Conservation (phyloP, 768 basidiomycete genomes). For the Termitomyces sp. region DNA sequence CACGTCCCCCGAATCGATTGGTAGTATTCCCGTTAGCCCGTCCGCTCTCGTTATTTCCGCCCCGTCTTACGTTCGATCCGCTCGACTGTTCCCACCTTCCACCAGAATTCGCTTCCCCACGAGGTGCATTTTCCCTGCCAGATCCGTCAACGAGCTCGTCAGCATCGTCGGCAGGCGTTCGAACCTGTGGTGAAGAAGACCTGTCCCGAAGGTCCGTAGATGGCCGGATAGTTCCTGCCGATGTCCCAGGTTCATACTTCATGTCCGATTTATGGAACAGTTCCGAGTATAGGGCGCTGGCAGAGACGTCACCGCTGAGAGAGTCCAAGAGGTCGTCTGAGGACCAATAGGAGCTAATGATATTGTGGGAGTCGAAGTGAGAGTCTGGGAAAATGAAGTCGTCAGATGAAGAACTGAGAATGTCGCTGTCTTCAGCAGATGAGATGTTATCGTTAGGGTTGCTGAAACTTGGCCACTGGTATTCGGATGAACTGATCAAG, state of each 20-base stretch:
- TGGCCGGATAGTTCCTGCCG: constrained; percentile 39
- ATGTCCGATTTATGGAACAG: constrained; percentile 16
- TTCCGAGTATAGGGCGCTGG: constrained; percentile 10
- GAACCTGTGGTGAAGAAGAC: background rate
- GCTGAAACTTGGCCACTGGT: constrained; percentile 13
- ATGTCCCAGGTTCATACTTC: constrained; percentile 39
- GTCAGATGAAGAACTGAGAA: constrained; percentile 21
- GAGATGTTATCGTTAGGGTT: constrained; percentile 15
- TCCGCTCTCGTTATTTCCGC: constrained; percentile 19
- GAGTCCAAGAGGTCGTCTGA: constrained; percentile 13
- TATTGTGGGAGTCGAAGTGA: constrained; percentile 14
- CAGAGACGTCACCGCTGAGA: constrained; percentile 4
- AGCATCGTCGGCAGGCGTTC: constrained; percentile 9
- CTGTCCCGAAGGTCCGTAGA: constrained; percentile 6
- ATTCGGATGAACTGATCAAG: constrained; percentile 25
- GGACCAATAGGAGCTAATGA: constrained; percentile 20
- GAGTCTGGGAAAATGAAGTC: constrained; percentile 19
- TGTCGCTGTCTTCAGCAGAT: constrained; percentile 23
- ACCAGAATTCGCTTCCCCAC: constrained; percentile 2
- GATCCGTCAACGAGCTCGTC: constrained; percentile 21
- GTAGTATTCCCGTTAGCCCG: constrained; percentile 23
- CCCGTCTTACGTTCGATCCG: constrained; percentile 14
- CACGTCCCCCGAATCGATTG: constrained; percentile 34
- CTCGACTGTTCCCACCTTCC: constrained; percentile 8
- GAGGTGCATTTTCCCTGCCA: constrained; percentile 21